These are phyloP conservation scores for Phytophthora aleatoria DNA, from an alignment of 352 stramenopile species.

Conservation along the genomic window DNA sequence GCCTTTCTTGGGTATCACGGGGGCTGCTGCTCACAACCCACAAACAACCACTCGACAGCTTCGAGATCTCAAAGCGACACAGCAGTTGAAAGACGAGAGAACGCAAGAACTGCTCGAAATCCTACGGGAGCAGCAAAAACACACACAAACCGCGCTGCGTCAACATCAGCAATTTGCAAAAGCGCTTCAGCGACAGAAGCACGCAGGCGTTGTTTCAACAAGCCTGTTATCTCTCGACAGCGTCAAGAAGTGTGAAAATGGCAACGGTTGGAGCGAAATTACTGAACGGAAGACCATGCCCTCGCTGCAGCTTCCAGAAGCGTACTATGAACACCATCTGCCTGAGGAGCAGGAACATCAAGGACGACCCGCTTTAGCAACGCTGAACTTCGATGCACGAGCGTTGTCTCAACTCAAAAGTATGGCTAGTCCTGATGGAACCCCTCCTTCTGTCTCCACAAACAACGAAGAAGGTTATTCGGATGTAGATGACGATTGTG, in stretches of 20 bases:
- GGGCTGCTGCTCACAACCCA: constrained; percentile 32
- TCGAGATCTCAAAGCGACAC: constrained; percentile 32
- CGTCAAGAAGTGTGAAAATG: constrained; percentile 1
- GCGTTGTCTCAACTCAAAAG: constrained; percentile 5
- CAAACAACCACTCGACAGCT: constrained; percentile 30
- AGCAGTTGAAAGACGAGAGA: constrained; percentile 25
- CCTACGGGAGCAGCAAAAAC: constrained; percentile 35
- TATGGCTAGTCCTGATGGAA: background rate
- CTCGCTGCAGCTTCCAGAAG: constrained; percentile 5
- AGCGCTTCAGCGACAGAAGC: constrained; percentile 9
- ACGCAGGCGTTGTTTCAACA: constrained; percentile 12
- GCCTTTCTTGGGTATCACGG: constrained; percentile 34
- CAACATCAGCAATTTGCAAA: constrained; percentile 24
- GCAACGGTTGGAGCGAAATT: background rate
- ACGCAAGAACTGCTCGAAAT: constrained; percentile 31
- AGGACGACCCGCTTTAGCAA: constrained; percentile 11
- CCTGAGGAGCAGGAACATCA: background rate
- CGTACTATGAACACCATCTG: constrained; percentile 7
- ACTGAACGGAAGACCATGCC: background rate
- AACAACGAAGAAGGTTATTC: constrained; percentile 3
- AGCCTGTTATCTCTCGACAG: constrained; percentile 20
- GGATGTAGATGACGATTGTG: constrained; percentile 5
- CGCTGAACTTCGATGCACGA: constrained; percentile 14
- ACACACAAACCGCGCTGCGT: constrained; percentile 25
- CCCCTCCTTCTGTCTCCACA: background rate